Evolutionary conservation across 768 basidiomycete species (phyloP), one percentile per base, ranked within the genome.

Genomic region (Saitozyma podzolica): DNA sequence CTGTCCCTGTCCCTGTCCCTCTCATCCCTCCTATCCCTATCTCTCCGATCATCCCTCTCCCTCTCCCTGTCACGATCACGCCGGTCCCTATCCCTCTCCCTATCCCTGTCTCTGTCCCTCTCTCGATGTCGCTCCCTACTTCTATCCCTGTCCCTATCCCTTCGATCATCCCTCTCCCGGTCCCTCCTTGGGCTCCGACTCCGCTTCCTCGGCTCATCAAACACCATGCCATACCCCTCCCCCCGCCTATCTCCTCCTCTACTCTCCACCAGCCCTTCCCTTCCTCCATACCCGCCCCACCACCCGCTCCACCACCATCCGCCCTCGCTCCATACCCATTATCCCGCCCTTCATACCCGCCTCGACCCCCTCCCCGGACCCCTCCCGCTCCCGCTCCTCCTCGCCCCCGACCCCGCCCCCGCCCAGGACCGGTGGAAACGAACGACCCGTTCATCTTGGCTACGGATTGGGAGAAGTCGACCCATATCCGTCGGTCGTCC

Each of bases 381-480:
- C 56, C 58, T 39, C 85, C 84, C 29, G 80, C 80, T 13, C 73
- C 66, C 8, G 64, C 53, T 20, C 59, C 41, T 13, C 61, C 65
- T 14, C 59, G 57, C 11, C 64, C 70, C 11, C 57, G 57, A 3
- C 68, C 64, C 43, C 78, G 54, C 68, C 78, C 69, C 42, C 63
- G 52, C 16, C 67, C 63, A 1, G 84, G 80, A 9, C 81, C 84
- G 62, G 85, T 80, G 70, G 84, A 85, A 61, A 89, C 82, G 80
- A 91, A 92, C 5, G 91, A 77, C 9, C 81, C 86, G 76, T 95
- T 94, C 54, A 91, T 80, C 54, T 89, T 88, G 3, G 93, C 89
- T 54, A 99, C 95, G 13, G 94, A 96, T 83, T 98, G 93, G 8
- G 92, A 94, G 83, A 99, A 98, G 80, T 98, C 96, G 65, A 99